Base-by-base conservation (phyloP, 129 eudicot genomes). In the Calendula officinalis region DNA sequence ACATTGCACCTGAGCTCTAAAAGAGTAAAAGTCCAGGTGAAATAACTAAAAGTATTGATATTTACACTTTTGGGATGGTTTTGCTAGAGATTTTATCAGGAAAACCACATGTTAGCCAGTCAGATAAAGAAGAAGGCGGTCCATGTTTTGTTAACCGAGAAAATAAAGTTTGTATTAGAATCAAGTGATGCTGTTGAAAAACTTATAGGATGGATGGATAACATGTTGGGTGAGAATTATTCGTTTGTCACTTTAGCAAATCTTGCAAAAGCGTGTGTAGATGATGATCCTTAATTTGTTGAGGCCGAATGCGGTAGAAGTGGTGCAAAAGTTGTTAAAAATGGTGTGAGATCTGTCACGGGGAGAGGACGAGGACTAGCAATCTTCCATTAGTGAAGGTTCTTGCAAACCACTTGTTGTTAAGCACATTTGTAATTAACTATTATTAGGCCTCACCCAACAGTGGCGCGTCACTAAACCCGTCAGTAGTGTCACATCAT, bases 181-280 rank as follows among this genome's bases (percentile, higher is more conserved):
- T 71, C 94, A 5, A 39, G 42, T 40, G 82, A 77, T 5, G 61
- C 68, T 36, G 85, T 73, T 0, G 84, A 72, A 45, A 83, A 89
- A 73, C 40, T 89, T 56, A 81, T 81, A 74, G 86, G 67, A 35
- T 89, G 91, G 91, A 77, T 89, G 62, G 97, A 89, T 49, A 60
- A 67, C 13, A 79, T 66, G 17, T 46, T 89, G 69, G 91, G 86
- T 45, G 97, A 86, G 60, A 81, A 71, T 36, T 89, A 89, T 56
- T 83, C 86, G 27, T 78, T 86, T 35, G 88, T 83, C 3, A 56
- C 66, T 56, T 42, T 89, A 67, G 91, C 86, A 1, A 83, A 77
- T 64, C 80, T 89, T 0, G 97, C 95, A 5, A 68, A 84, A 62
- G 70, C 86, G 7, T 89, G 97, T 44, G 80, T 86, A 3, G 97